A percentile compares a stretch with the other conserved stretches of the same genome.
phyloP scores from a whole-genome alignment of 495 filamentous ascomycete species.

The Neurospora discreta region DNA sequence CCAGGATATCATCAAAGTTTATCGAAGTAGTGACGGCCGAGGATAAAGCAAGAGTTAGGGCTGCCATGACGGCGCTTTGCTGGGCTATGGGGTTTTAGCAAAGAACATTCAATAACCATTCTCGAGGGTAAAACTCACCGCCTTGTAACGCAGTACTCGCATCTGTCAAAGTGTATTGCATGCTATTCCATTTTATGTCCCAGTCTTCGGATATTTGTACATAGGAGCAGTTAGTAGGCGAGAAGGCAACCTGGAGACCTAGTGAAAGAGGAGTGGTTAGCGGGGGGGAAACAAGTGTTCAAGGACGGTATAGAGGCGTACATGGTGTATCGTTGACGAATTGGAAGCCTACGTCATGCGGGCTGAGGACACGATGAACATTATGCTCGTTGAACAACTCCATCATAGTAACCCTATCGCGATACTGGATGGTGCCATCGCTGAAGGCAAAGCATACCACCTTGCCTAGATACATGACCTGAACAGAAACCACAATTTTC shows the following conservation, averaged over 20 bases:
- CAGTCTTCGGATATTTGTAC: constrained; percentile 55
- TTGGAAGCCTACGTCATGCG: constrained; percentile 64
- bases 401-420: constrained; percentile 59
- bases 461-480: constrained; percentile 53
- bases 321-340: constrained; percentile 42
- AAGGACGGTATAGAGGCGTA: constrained; percentile 18
- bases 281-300: constrained; percentile 11
- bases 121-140: constrained; percentile 21
- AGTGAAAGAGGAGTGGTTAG: constrained; percentile 2
- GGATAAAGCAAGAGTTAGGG: constrained; percentile 23
- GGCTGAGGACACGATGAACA: constrained; percentile 49
- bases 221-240: constrained; percentile 60
- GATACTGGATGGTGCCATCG: constrained; percentile 68
- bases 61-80: constrained; percentile 28
- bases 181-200: constrained; percentile 48
- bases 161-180: constrained; percentile 44
- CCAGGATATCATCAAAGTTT: constrained; percentile 66
- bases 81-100: constrained; percentile 19
- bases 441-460: constrained; percentile 57
- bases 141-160: constrained; percentile 26
- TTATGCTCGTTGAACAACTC: constrained; percentile 52
- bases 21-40: constrained; percentile 42
- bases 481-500: constrained; percentile 57
- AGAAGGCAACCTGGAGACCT: constrained; percentile 60
- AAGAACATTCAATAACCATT: not conserved